Percentiles rank a stretch among this genome's conserved stretches.
Evolutionary conservation across 2,329 filamentous ascomycete genomes (phyloP).

Genomic region (Fusarium nisikadoi): DNA sequence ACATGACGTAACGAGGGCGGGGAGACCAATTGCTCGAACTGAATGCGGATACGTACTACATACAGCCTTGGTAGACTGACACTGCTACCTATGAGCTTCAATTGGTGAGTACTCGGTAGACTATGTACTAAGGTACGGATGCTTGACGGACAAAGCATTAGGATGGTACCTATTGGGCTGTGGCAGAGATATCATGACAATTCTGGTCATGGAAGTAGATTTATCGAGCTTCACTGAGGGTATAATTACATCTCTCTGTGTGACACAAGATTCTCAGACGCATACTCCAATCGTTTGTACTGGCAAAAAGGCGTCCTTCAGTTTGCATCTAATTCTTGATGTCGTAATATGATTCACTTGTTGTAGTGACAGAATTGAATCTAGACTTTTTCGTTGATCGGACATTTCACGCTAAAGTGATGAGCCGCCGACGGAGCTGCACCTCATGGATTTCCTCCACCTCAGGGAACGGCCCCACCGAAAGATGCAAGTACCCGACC

Average conservation of each 20-base stretch:
- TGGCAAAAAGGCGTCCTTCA: background rate
- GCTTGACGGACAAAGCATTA: background rate
- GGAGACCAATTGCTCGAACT: constrained; percentile 26
- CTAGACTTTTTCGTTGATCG: constrained; percentile 11
- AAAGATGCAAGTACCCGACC: constrained; percentile 8
- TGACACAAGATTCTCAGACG: background rate
- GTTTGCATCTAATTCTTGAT: background rate
- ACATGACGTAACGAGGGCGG: constrained; percentile 45
- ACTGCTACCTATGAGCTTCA: background rate
- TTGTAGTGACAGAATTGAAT: background rate
- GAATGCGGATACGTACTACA: constrained; percentile 10
- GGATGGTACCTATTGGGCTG: background rate
- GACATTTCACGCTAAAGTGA: constrained; percentile 7
- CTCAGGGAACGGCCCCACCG: constrained; percentile 20
- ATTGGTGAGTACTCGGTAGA: background rate
- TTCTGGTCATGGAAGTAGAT: background rate
- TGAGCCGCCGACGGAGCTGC: constrained; percentile 30
- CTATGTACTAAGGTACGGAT: background rate
- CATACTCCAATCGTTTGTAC: background rate
- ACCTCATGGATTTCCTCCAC: constrained; percentile 11
- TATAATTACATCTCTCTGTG: background rate
- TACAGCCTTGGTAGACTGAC: background rate
- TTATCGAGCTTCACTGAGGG: background rate
- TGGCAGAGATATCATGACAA: background rate
- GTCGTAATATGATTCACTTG: constrained; percentile 17